Conservation (phyloP, 331 rosid genomes). For the Malus hybrid region DNA sequence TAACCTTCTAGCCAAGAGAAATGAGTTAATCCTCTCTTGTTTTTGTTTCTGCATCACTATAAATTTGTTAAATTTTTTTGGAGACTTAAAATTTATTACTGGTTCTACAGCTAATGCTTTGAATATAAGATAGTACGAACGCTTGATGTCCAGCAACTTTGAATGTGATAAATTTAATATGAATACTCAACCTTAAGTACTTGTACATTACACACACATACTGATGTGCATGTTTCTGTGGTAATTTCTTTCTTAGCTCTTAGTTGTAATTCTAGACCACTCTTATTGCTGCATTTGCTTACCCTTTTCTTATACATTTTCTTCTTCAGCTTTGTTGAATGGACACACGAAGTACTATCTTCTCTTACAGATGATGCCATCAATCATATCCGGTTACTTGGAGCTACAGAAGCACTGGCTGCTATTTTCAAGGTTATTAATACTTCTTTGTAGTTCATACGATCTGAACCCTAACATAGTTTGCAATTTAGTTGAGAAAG, state of each 20-base stretch:
- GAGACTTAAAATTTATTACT: conserved; percentile 1
- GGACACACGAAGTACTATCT: conserved; percentile 79
- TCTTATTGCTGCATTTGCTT: background rate
- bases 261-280: background rate
- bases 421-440: conserved; percentile 92
- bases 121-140: background rate
- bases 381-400: conserved; percentile 75
- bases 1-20: background rate
- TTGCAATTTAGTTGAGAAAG: background rate
- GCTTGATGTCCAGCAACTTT: background rate
- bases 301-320: conserved; percentile 1
- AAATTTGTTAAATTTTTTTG: background rate
- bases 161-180: background rate
- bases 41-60: background rate
- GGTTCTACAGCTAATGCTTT: background rate
- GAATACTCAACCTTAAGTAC: background rate
- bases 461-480: background rate
- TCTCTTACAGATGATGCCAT: conserved; percentile 49
- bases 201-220: background rate
- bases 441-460: conserved; percentile 4
- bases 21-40: background rate
- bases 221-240: background rate
- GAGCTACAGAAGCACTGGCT: conserved; percentile 71
- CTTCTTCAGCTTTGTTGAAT: conserved; percentile 70
- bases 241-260: background rate